Base-by-base conservation (phyloP, 2,329 filamentous ascomycete genomes). In the Alternaria triticina region DNA sequence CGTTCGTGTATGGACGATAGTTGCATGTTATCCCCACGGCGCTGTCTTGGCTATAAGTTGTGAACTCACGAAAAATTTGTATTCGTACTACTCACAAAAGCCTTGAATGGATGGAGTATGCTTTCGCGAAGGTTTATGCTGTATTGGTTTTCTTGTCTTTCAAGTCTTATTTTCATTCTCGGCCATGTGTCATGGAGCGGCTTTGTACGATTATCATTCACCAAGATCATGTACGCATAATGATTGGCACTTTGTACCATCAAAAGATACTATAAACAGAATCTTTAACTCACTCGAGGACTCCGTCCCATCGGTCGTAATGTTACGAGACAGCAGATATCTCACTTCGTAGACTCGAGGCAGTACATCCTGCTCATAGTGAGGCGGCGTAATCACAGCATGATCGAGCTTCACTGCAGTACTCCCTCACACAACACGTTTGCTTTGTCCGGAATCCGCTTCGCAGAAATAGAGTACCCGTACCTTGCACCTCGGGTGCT, bases 401-500 rank as follows among this genome's bases (percentile, higher is more conserved):
- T 49, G 49, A 43, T 49, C 43, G 43, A 58, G 30, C 27, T 20
- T 30, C 11, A 11, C 47, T 54, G 52, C 44, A 50, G 59, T 54
- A 43, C 28, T 23, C 51, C 59, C 40, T 62, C 43, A 23, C 49
- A 43, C 49, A 40, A 30, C 55, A 54, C 49, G 43, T 56, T 46
- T 27, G 30, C 25, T 20, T 56, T 45, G 25, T 23, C 25, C n/a
- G 36, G 17, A 40, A 40, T 40, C 43, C 43, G 15, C 28, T 47
- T 17, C 22, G 28, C 28, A 8, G 50, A 30, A 52, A 23, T 30
- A 23, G 40, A 52, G 45, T 47, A 59, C 49, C 54, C 55, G 59
- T 59, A 62, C 59, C 55, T 62, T 62, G 59, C 55, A 47, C 49
- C 30, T 62, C 47, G 49, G 55, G 55, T 62, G 49, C 55, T 59